Conservation (phyloP, 1,139 yeast species). For the Yamadazyma blattariae region DNA sequence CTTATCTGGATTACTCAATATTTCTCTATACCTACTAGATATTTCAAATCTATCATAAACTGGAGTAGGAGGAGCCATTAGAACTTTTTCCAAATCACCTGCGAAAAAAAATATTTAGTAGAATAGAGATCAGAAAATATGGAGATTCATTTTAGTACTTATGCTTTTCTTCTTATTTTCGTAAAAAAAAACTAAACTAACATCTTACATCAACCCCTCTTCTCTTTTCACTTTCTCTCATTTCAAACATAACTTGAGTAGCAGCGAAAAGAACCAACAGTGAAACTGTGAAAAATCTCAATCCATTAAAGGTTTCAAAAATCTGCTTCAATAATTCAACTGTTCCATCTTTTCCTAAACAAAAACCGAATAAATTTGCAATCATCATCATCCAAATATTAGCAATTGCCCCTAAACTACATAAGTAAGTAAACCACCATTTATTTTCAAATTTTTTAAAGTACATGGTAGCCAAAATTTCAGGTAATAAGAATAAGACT, state of each 20-base stretch:
- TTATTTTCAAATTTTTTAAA: slow-evolving; percentile 40
- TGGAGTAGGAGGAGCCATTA: slow-evolving; percentile 52
- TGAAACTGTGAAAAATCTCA: slow-evolving; percentile 62
- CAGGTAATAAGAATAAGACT: slow-evolving; percentile 87
- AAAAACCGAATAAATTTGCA: slow-evolving; percentile 92
- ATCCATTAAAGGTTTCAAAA: slow-evolving; percentile 67
- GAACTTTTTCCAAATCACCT: neutral
- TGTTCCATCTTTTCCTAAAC: slow-evolving; percentile 88
- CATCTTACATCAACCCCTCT: slow-evolving; percentile 81
- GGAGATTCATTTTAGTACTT: too few relatives aligned
- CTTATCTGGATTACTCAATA: slow-evolving; percentile 28
- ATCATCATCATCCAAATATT: slow-evolving; percentile 99
- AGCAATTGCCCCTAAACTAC: slow-evolving; percentile 83
- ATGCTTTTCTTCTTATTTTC: too few relatives aligned
- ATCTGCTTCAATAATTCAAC: slow-evolving; percentile 61
- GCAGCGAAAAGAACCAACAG: slow-evolving; percentile 74
- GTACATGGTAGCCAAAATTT: slow-evolving; percentile 58
- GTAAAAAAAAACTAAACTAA: too few relatives aligned
- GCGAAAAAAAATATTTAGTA: neutral
- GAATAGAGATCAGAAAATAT: neutral
- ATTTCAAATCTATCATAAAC: slow-evolving; percentile 33
- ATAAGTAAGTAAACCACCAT: slow-evolving; percentile 77
- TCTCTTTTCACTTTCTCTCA: slow-evolving; percentile 82
- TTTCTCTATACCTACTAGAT: slow-evolving; percentile 23
- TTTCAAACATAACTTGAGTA: slow-evolving; percentile 91